Base-by-base conservation (phyloP, 2,329 filamentous ascomycete genomes). In the Aspergillus intermedius region DNA sequence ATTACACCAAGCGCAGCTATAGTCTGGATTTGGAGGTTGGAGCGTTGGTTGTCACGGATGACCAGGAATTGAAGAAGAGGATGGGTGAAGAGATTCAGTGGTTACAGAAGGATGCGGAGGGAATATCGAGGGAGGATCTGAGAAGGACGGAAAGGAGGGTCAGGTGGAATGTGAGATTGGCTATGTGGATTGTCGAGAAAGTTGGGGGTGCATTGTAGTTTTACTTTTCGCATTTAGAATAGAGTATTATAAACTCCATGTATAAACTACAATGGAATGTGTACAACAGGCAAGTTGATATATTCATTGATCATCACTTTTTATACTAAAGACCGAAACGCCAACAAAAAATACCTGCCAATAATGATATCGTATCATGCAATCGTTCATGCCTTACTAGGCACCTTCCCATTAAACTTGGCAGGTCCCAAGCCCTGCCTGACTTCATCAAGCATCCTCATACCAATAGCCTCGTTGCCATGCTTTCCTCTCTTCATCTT, bases 1-100 rank as follows among this genome's bases (percentile, higher is more conserved):
- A 98, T 65, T 98, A 97, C 69, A 98, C 93, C 0, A 91, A 93
- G 67, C 78, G 93, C 42, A 94, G 88, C 63, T 97, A 98, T 69
- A 85, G 86, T 37, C 80, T 96, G 39, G 93, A 98, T 68, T 77
- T 98, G 2, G 93, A 98, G 66, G 87, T 86, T 0, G 93, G 94
- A 30, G 87, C 88, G 1, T 69, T 96, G 49, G 85, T 98, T 23
- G 81, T 96, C 4, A 98, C 93, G 1, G 76, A 76, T 19, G 85
- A 97, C 60, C 74, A 84, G 21, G 78, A 75, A 0, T 68, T 98
- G 57, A 88, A 88, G 68, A 73, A 73, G 49, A 78, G 83, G 46
- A 72, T 97, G n/a, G 85, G 79, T 6, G 81, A 87, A 45, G 93
- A 98, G 70, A 85, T 91, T 63, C 74, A 77, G 49, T 89, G 87